phyloP scores from a whole-genome alignment of 352 stramenopile species.

The Pythium utonaiense region DNA sequence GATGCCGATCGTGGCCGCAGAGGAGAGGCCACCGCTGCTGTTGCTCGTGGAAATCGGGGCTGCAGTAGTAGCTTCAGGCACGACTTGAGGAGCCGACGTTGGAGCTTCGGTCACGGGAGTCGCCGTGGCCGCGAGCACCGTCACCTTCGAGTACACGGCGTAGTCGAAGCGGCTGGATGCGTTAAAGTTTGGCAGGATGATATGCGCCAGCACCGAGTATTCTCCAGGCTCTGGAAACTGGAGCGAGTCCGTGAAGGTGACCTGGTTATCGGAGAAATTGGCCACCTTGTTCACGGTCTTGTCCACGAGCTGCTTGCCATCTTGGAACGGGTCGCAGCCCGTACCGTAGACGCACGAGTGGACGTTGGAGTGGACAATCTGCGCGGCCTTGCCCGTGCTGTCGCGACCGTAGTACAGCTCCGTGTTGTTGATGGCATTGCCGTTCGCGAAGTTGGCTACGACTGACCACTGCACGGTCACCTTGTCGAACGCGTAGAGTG shows the following conservation, averaged over 20 bases:
- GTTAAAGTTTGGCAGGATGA: conserved; percentile 26
- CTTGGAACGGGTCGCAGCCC: conserved; percentile 28
- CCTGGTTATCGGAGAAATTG: conserved; percentile 26
- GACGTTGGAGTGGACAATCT: conserved; percentile 32
- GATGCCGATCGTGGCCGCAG: conserved; percentile 49
- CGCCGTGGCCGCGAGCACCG: background rate
- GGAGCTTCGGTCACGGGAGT: conserved; percentile 5
- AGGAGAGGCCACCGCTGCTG: conserved; percentile 36
- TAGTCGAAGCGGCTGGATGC: conserved; percentile 25
- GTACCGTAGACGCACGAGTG: conserved; percentile 30
- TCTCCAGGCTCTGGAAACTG: conserved; percentile 20
- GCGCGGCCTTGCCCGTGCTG: conserved; percentile 14
- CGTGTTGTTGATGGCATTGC: conserved; percentile 24
- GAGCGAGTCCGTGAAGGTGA: conserved; percentile 20
- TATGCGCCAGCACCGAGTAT: conserved; percentile 32
- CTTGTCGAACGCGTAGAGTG: conserved; percentile 16
- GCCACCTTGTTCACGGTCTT: conserved; percentile 28
- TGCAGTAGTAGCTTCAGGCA: conserved; percentile 1
- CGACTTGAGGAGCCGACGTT: background rate
- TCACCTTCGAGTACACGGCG: conserved; percentile 24
- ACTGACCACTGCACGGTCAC: conserved; percentile 28
- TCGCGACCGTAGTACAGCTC: conserved; percentile 21
- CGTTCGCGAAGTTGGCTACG: conserved; percentile 12
- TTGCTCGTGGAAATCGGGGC: background rate
- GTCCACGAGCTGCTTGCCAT: conserved; percentile 27